Evolutionary conservation across 495 filamentous ascomycete genomes (phyloP).

Genomic region (Physcia stellaris): DNA sequence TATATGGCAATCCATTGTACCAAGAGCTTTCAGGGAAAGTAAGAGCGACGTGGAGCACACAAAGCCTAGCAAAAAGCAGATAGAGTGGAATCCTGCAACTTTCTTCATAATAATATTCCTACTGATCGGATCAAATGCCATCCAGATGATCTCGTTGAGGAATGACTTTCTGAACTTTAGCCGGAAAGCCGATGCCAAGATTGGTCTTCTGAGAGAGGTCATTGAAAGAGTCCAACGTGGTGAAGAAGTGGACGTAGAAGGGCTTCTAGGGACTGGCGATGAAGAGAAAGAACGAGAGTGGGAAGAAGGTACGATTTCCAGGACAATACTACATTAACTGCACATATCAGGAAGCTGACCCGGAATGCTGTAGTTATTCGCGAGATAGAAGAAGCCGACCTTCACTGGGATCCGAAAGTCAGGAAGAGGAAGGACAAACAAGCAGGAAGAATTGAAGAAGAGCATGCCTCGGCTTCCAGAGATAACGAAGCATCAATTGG

Average conservation of each 20-base stretch:
- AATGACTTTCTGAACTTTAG: constrained; percentile 58
- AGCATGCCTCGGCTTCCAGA: too few species aligned
- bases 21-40: constrained; percentile 27
- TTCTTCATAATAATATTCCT: constrained; percentile 86
- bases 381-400: constrained; percentile 71
- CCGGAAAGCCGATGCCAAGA: constrained; percentile 64
- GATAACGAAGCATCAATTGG: too few species aligned
- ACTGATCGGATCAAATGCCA: constrained; percentile 85
- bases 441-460: constrained; percentile 7
- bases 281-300: constrained; percentile 65
- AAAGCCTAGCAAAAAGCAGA: constrained; percentile 40
- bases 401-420: constrained; percentile 36
- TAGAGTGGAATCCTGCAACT: constrained; percentile 84
- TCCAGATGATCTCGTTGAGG: constrained; percentile 73
- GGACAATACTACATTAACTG: not conserved
- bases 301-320: constrained; percentile 55
- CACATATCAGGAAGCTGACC: too few species aligned
- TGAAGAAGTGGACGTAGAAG: constrained; percentile 84
- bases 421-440: constrained; percentile 18
- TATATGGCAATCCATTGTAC: constrained; percentile 59
- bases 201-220: constrained; percentile 65
- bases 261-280: constrained; percentile 67
- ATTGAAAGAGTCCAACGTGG: constrained; percentile 70
- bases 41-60: constrained; percentile 10
- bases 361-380: constrained; percentile 55